Conservation (phyloP, 176 grass and related monocot genomes). For the Eremochloa ophiuroides region DNA sequence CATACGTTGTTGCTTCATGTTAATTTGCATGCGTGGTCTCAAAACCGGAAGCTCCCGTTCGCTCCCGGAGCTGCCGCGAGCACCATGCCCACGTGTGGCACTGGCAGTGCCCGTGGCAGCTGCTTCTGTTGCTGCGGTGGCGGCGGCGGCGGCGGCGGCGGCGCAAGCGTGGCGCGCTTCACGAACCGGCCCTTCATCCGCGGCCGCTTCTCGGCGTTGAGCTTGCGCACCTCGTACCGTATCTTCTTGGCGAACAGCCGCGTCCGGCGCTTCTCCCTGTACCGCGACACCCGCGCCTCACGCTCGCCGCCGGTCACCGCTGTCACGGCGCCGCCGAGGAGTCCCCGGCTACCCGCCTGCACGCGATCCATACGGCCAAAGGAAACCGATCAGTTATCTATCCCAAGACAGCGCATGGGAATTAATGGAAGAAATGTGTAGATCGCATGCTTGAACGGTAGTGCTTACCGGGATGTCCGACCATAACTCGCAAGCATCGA, state of each 20-base stretch:
- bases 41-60: slow-evolving; percentile 55
- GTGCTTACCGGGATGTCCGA: slow-evolving; percentile 57
- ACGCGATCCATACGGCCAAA: background rate
- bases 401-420: background rate
- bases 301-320: slow-evolving; percentile 59
- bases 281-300: slow-evolving; percentile 90
- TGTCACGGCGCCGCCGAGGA: slow-evolving; percentile 13
- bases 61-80: slow-evolving; percentile 20
- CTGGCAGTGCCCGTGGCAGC: slow-evolving; percentile 7
- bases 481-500: slow-evolving; percentile 46
- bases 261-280: slow-evolving; percentile 91
- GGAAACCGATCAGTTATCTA: background rate
- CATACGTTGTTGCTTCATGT: background rate
- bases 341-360: slow-evolving; percentile 19
- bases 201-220: slow-evolving; percentile 98
- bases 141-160: slow-evolving; percentile 1
- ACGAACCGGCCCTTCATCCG: slow-evolving; percentile 99
- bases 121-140: background rate
- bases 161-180: slow-evolving; percentile 51
- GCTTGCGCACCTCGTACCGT: slow-evolving; percentile 98
- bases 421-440: background rate
- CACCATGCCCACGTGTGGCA: slow-evolving; percentile 23
- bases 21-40: slow-evolving; percentile 8
- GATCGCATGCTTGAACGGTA: background rate
- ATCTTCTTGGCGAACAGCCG: slow-evolving; percentile 98